phyloP scores from a whole-genome alignment of 2,329 filamentous ascomycete species.

The Rhinocladiella similis region DNA sequence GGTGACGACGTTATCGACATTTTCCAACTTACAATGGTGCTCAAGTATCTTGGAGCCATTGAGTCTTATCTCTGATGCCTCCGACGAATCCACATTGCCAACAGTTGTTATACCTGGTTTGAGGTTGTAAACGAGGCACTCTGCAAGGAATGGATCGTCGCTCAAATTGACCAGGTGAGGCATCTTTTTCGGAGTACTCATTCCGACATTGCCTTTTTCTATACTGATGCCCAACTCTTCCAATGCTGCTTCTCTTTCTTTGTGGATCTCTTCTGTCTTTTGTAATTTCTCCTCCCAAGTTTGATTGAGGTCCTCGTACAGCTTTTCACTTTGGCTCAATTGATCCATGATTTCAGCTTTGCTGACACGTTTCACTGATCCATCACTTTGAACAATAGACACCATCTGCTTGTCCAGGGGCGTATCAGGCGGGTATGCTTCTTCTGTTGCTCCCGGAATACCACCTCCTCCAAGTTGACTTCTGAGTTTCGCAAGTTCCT shows the following conservation, averaged over 20 bases:
- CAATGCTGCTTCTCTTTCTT: conserved; percentile 89
- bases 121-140: conserved; percentile 96
- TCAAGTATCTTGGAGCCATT: conserved; percentile 92
- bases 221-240: conserved; percentile 98
- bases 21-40: conserved; percentile 93
- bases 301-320: conserved; percentile 93
- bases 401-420: conserved; percentile 95
- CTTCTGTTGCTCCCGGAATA: conserved; percentile 58
- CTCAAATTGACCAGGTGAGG: conserved; percentile 97
- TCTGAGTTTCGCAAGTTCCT: conserved; percentile 82
- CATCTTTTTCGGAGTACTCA: conserved; percentile 98
- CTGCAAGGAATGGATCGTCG: conserved; percentile 87
- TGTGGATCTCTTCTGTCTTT: conserved; percentile 96
- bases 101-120: conserved; percentile 94
- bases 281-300: conserved; percentile 97
- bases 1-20: conserved; percentile 89
- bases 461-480: conserved; percentile 71
- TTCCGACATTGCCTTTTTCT: conserved; percentile 93
- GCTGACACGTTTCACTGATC: conserved; percentile 87
- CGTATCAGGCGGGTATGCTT: conserved; percentile 88
- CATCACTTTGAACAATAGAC: conserved; percentile 84
- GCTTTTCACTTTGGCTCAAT: conserved; percentile 91
- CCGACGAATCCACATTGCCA: conserved; percentile 85
- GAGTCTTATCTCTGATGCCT: conserved; percentile 82
- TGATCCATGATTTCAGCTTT: conserved; percentile 98